Evolutionary conservation across 352 stramenopile species (phyloP), one percentile per base, ranked within the genome.

Genomic region (Lagenidium sp.): DNA sequence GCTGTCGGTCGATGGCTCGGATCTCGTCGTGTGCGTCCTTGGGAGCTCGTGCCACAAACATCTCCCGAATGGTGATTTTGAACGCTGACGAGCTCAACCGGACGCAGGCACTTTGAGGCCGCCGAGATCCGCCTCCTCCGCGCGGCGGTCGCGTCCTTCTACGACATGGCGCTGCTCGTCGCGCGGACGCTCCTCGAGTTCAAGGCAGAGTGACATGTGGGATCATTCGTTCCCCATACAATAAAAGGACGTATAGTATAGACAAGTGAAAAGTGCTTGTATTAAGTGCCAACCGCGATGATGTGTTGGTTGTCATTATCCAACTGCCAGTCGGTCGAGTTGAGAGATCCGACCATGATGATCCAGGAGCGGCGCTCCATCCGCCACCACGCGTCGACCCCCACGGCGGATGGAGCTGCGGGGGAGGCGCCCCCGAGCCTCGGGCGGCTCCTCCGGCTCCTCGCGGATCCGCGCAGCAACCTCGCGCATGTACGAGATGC

Each of bases 81-180:
- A 12, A n/a, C 19, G 29, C 19, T 35, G 41, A 22, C 42, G 18
- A 19, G 7, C n/a, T 21, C 24, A 4, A 16, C 3, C 21, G 23
- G 28, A 4, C 57, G 41, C 49, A 94, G 81, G 28, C 74, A 83
- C 50, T 90, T 91, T 50, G 57, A 85, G 47, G 77, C 81, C 21
- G 88, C 73, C 36, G 81, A 94, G 53, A 81, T 89, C 43, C 78
- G 81, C 40, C 55, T 94, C 46, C 59, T 94, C 47, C 81, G 81
- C 40, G 81, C 80, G 16, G 81, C 81, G 4, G 81, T 90, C 32
- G 86, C 78, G 21, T 94, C 81, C 7, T 94, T 88, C 50, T 94
- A 91, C 50, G 81, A 94, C 41, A 94, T 94, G 78, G 65, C 68
- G 21, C 53, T 88, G 29, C 57, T 94, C 36, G 59, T 81, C 13